These are phyloP conservation scores for Inonotus obliquus DNA, from an alignment of 1,284 basidiomycete genomes.

Conservation along the genomic window DNA sequence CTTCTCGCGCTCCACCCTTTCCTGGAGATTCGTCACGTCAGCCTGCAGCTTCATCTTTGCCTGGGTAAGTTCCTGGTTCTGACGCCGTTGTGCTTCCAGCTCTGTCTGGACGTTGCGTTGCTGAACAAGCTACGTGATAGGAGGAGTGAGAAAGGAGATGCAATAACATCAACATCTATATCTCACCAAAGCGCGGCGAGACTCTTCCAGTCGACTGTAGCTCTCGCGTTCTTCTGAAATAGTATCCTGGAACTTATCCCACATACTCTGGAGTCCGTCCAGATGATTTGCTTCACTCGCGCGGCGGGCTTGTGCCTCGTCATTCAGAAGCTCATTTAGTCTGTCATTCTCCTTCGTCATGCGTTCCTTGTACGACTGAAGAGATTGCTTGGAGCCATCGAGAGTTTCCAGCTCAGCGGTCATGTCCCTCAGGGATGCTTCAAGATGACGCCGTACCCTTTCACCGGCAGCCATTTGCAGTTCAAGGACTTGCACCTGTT, in stretches of 20 bases:
- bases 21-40: slow-evolving; percentile 52
- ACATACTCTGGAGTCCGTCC: slow-evolving; percentile 63
- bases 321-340: slow-evolving; percentile 51
- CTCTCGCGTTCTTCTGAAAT: slow-evolving; percentile 57
- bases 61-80: slow-evolving; percentile 53
- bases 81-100: slow-evolving; percentile 55
- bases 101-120: slow-evolving; percentile 63
- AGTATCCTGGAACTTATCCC: slow-evolving; percentile 62
- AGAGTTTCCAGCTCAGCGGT: slow-evolving; percentile 59
- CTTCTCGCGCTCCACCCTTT: slow-evolving; percentile 50
- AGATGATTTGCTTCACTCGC: slow-evolving; percentile 56
- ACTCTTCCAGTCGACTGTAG: slow-evolving; percentile 62
- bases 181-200: slow-evolving; percentile 64
- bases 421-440: slow-evolving; percentile 57
- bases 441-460: slow-evolving; percentile 62
- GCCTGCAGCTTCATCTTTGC: slow-evolving; percentile 54
- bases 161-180: background rate
- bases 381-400: slow-evolving; percentile 61
- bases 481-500: slow-evolving; percentile 65
- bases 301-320: slow-evolving; percentile 61
- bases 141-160: background rate
- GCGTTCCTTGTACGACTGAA: slow-evolving; percentile 53
- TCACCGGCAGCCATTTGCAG: slow-evolving; percentile 66
- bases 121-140: slow-evolving; percentile 48
- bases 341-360: slow-evolving; percentile 56